Evolutionary conservation across 139 green algal genomes (phyloP).

Genomic region (Volvox africanus): DNA sequence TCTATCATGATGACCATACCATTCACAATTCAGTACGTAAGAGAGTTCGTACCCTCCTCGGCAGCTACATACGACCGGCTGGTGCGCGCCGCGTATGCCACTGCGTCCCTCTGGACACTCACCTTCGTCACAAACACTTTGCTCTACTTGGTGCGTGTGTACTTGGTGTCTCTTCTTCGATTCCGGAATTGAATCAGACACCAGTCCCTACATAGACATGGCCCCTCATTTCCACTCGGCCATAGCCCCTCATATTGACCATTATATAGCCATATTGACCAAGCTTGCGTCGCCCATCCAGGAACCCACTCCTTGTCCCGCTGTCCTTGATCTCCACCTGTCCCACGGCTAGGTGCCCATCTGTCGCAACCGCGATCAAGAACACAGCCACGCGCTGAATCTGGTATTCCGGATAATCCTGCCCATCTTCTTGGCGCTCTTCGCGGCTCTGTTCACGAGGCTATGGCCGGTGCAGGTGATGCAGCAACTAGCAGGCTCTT

Average conservation of each 20-base stretch:
- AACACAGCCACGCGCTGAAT: slow-evolving; percentile 30
- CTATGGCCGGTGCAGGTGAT: slow-evolving; percentile 15
- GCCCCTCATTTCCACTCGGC: too few relatives aligned
- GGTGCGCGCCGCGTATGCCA: not conserved
- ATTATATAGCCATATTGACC: too few relatives aligned
- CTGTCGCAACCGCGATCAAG: not conserved
- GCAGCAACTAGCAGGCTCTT: not conserved
- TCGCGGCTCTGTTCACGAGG: slow-evolving; percentile 23
- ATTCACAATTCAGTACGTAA: slow-evolving; percentile 39
- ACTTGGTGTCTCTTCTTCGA: too few relatives aligned
- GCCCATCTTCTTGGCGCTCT: slow-evolving; percentile 30
- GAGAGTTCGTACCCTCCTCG: slow-evolving; percentile 11
- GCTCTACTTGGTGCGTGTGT: slow-evolving; percentile 34
- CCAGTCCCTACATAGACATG: too few relatives aligned
- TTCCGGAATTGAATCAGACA: too few relatives aligned
- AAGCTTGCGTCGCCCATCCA: too few relatives aligned
- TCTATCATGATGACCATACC: not conserved
- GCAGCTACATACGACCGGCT: not conserved
- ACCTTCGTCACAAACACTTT: slow-evolving; percentile 38
- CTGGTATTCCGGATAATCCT: slow-evolving; percentile 51
- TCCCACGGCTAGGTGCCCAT: slow-evolving; percentile 10
- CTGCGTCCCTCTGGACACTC: not conserved
- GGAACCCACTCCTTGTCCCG: too few relatives aligned
- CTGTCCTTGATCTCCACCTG: too few relatives aligned
- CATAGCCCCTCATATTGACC: too few relatives aligned